Conservation (phyloP, 1,284 basidiomycete species). For the Tylopilus orsonianus region DNA sequence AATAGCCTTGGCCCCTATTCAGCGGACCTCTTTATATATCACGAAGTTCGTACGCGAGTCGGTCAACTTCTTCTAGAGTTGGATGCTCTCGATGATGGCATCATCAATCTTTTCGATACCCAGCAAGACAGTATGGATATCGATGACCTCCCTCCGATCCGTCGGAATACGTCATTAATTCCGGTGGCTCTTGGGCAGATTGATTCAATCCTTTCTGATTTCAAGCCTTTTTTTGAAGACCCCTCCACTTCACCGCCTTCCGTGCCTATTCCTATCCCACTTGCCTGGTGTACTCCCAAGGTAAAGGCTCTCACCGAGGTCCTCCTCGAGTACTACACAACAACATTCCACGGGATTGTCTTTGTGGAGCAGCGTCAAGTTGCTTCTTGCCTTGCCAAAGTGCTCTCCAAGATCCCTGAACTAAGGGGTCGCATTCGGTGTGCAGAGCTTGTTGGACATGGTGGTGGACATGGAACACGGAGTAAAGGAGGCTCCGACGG, state of each 20-base stretch:
- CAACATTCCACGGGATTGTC: conserved; percentile 73
- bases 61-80: conserved; percentile 37
- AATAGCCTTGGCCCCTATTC: conserved; percentile 51
- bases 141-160: conserved; percentile 16
- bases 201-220: conserved; percentile 51
- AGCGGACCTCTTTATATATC: conserved; percentile 62
- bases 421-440: conserved; percentile 58
- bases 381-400: conserved; percentile 64
- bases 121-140: conserved; percentile 29
- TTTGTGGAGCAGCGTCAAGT: conserved; percentile 83
- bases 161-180: conserved; percentile 21
- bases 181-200: conserved; percentile 46
- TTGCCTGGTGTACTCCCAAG: conserved; percentile 73
- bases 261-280: conserved; percentile 43
- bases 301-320: conserved; percentile 59
- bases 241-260: conserved; percentile 21
- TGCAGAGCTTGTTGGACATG: conserved; percentile 71
- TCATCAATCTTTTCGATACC: conserved; percentile 14
- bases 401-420: conserved; percentile 59
- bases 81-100: conserved; percentile 12
- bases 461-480: conserved; percentile 36
- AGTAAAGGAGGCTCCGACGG: conserved; percentile 21
- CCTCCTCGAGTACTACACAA: conserved; percentile 52
- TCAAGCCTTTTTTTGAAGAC: conserved; percentile 49
- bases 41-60: conserved; percentile 54